Evolutionary conservation across 1,284 basidiomycete genomes (phyloP).

Genomic region (Ceratobasidium sp.): DNA sequence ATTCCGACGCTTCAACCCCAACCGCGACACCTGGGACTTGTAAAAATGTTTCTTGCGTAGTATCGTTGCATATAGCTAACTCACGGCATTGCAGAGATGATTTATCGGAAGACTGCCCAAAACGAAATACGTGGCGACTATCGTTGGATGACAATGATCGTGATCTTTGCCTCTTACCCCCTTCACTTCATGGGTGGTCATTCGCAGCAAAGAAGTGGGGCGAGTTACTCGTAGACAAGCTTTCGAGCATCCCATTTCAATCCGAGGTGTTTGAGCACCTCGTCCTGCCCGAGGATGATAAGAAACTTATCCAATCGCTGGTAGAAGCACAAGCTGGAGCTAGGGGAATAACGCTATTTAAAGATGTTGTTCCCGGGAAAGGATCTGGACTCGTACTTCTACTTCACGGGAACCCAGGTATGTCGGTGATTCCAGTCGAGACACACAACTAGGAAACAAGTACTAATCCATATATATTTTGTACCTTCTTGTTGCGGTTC

Average conservation of each 20-base stretch:
- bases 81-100: neutral
- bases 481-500: no score
- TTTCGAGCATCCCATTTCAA: neutral
- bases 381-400: constrained; percentile 5
- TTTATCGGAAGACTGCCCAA: neutral
- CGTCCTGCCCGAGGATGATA: neutral
- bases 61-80: neutral
- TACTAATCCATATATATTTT: no score
- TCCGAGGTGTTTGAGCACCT: constrained; percentile 1
- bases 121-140: neutral
- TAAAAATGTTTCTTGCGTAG: neutral
- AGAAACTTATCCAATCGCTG: neutral
- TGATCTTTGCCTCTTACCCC: neutral
- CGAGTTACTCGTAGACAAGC: neutral
- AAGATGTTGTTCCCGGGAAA: constrained; percentile 1
- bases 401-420: constrained; percentile 21
- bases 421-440: no score
- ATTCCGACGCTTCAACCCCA: neutral
- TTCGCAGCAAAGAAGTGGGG: neutral
- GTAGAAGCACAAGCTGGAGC: constrained; percentile 4
- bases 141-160: neutral
- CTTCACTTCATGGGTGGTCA: neutral
- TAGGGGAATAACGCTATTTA: neutral
- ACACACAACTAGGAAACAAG: no score
- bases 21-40: neutral